Base-by-base conservation (phyloP, 164 flowering plant genomes). In the Umbellularia californica region DNA sequence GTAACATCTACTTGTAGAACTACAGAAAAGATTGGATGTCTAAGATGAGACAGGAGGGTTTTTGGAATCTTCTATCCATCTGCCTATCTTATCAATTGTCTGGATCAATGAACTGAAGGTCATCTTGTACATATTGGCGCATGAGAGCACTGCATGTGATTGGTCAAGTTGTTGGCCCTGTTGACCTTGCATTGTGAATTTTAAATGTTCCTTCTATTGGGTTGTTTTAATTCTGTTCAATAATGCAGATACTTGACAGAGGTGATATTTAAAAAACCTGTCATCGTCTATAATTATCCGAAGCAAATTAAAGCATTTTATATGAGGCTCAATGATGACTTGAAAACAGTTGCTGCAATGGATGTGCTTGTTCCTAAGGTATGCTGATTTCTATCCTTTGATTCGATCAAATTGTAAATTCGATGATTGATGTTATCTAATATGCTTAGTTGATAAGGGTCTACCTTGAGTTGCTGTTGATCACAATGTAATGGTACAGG, bases 361-460 rank as follows among this genome's bases (percentile, higher is more conserved):
- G 99, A 95, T 86, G 93, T 95, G 52, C 94, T 95, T 76, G 99
- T 95, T 47, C 97, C 97, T 13, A 93, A 90, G 97, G 98, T 92
- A 69, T 33, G 72, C 27, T 64, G 12, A 23, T 58, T 41, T 62
- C 14, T 25, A 20, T 2, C 13, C 30, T 67, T 67, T 55, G 50
- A 67, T 67, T 67, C 12, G 5, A 30, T 67, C 27, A 67, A 28
- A 25, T 67, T n/a, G 20, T 28, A 67, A 55, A 5, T 11, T 24
- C 15, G 14, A 19, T 12, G 4, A n/a, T 11, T 2, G 14, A 24
- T 19, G 68, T 11, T n/a, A n/a, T 65, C 25, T 65, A n/a, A 65
- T 65, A 11, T 65, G 10, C 68, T 65, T 24, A n/a, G 27, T 24
- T 24, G 23, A 41, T 41, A 9, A 41, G 47, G 10, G 10, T 41